Evolutionary conservation across 108 stramenopile species (phyloP).

Genomic region (Nitzschia inconspicua): DNA sequence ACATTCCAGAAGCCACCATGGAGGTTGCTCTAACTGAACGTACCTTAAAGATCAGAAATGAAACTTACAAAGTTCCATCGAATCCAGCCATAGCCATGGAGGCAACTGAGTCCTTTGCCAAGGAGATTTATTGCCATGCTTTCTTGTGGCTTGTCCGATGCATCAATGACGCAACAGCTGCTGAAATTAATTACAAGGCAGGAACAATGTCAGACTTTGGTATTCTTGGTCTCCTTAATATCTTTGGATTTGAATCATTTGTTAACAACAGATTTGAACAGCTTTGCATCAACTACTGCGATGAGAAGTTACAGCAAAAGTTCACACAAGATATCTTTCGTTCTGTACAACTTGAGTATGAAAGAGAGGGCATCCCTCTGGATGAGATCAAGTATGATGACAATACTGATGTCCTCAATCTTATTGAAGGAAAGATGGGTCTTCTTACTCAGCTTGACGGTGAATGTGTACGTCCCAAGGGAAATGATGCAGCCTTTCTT

Average conservation of each 20-base stretch:
- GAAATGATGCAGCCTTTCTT: conserved; percentile 76
- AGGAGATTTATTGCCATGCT: conserved; percentile 73
- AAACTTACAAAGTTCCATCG: conserved; percentile 75
- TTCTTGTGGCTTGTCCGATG: conserved; percentile 77
- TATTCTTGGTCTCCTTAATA: conserved; percentile 92
- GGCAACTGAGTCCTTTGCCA: conserved; percentile 88
- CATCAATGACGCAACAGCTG: conserved; percentile 75
- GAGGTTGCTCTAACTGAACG: conserved; percentile 73
- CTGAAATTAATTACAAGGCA: conserved; percentile 40
- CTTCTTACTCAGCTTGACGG: conserved; percentile 92
- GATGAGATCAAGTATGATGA: conserved; percentile 85
- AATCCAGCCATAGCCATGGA: conserved; percentile 62
- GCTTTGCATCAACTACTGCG: conserved; percentile 90
- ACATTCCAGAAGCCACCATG: conserved; percentile 42
- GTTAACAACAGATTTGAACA: conserved; percentile 85
- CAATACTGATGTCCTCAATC: conserved; percentile 85
- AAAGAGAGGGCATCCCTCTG: conserved; percentile 88
- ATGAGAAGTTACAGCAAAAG: conserved; percentile 89
- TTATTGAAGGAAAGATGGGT: conserved; percentile 91
- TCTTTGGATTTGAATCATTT: conserved; percentile 96
- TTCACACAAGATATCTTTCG: conserved; percentile 88
- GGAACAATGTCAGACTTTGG: conserved; percentile 32
- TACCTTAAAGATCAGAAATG: conserved; percentile 63
- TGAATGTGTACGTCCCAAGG: conserved; percentile 89
- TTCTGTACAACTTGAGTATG: conserved; percentile 84